These are phyloP conservation scores for Jamesozyma gamospora DNA, from an alignment of 805 yeast genomes.

Conservation along the genomic window DNA sequence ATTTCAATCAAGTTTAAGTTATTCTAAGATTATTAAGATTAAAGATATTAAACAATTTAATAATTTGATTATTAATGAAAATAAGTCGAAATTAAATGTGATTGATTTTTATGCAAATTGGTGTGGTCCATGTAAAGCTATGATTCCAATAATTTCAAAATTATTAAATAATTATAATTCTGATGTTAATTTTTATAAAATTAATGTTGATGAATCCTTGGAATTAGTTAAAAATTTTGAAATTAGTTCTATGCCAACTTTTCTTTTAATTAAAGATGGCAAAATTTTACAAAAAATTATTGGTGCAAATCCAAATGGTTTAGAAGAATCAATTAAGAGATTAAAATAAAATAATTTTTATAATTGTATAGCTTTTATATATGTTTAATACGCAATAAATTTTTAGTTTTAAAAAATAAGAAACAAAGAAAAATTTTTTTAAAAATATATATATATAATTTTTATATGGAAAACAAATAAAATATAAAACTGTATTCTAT, in stretches of 20 bases:
- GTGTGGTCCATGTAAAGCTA: slow-evolving; percentile 76
- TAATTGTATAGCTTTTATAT: too few species aligned
- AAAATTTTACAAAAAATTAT: slow-evolving; percentile 45
- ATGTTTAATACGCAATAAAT: too few species aligned
- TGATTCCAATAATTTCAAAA: slow-evolving; percentile 46
- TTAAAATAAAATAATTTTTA: too few species aligned
- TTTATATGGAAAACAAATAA: too few species aligned
- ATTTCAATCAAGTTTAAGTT: slow-evolving; percentile 6
- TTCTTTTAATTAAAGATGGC: slow-evolving; percentile 52
- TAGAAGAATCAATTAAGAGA: slow-evolving; percentile 15
- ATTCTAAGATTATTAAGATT: slow-evolving; percentile 29
- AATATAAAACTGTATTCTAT: too few species aligned
- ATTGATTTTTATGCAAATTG: slow-evolving; percentile 64
- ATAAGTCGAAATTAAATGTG: slow-evolving; percentile 32
- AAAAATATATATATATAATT: too few species aligned
- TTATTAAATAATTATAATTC: slow-evolving; percentile 30
- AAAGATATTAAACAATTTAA: slow-evolving; percentile 12
- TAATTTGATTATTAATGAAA: background rate
- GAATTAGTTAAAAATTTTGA: slow-evolving; percentile 55
- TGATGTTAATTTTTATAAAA: slow-evolving; percentile 46
- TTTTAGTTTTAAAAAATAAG: too few species aligned
- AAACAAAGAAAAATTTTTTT: too few species aligned
- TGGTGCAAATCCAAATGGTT: slow-evolving; percentile 44
- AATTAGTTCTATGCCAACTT: slow-evolving; percentile 71
- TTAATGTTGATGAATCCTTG: slow-evolving; percentile 56